A percentile compares a stretch with the other conserved stretches of the same genome.
These are phyloP conservation scores for Didymella lethalis DNA, from an alignment of 2,329 filamentous ascomycete genomes.

Conservation along the genomic window DNA sequence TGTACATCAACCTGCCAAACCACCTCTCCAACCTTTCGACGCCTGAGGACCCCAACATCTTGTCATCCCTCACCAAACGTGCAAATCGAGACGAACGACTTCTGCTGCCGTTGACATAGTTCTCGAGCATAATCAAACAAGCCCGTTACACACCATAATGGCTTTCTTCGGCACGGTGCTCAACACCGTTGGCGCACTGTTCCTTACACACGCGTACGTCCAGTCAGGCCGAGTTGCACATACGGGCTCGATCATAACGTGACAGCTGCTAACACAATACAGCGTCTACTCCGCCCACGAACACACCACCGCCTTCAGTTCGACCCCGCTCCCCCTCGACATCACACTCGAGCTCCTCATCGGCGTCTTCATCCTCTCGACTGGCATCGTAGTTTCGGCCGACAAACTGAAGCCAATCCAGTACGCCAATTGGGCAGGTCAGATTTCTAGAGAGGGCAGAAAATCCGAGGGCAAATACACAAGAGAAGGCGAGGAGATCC, in stretches of 20 bases:
- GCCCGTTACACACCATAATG: constrained; percentile 58
- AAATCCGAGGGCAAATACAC: constrained; percentile 63
- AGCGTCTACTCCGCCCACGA: constrained; percentile 98
- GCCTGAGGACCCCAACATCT: neutral
- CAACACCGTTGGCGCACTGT: constrained; percentile 76
- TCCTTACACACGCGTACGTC: constrained; percentile 86
- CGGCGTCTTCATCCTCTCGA: constrained; percentile 79
- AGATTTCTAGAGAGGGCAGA: constrained; percentile 79
- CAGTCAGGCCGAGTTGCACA: neutral
- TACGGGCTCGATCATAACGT: neutral
- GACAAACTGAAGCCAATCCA: constrained; percentile 83
- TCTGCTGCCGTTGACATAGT: neutral
- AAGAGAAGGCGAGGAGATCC: constrained; percentile 72
- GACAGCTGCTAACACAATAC: constrained; percentile 35
- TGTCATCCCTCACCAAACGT: neutral
- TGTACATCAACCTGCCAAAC: neutral
- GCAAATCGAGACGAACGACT: neutral
- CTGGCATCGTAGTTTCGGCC: constrained; percentile 81
- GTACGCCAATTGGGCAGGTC: constrained; percentile 81
- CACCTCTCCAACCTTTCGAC: neutral
- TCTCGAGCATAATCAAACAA: neutral
- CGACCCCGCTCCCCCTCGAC: constrained; percentile 74
- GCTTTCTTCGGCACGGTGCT: constrained; percentile 74
- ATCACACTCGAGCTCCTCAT: constrained; percentile 86
- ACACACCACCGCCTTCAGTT: constrained; percentile 75